Percentiles rank a stretch among this genome's conserved stretches.
phyloP scores from a whole-genome alignment of 2,329 filamentous ascomycete species.

The Penicillium sp. region DNA sequence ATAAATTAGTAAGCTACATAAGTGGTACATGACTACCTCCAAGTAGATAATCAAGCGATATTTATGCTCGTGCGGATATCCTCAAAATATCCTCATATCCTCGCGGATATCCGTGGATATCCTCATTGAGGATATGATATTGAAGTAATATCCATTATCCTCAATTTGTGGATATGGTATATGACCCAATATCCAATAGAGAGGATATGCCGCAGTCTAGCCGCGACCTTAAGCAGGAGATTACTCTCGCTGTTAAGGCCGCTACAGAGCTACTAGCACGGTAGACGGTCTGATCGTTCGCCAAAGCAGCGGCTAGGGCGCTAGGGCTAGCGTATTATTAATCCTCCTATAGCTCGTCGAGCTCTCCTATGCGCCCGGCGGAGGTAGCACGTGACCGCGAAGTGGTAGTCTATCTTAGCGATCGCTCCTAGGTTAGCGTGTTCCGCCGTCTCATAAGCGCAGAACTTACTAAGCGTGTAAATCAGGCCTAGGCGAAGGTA shows the following conservation, averaged over 20 bases:
- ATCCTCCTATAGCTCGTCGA: neutral
- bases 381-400: conserved; percentile 9
- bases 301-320: neutral
- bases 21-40: no score
- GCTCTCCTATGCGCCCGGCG: neutral
- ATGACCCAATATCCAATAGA: no score
- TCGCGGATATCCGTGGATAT: no score
- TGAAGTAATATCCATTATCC: no score
- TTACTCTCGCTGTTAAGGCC: neutral
- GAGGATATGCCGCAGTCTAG: no score
- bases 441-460: neutral
- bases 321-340: neutral
- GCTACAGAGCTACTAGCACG: neutral
- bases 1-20: no score
- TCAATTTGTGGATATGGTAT: no score
- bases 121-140: no score
- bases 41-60: no score
- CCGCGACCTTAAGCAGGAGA: conserved; percentile 2
- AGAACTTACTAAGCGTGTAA: neutral
- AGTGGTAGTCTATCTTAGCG: neutral
- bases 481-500: neutral
- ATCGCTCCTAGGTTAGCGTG: neutral
- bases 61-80: no score
- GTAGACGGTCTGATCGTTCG: neutral
- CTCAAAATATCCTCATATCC: no score